Evolutionary conservation across 1,139 yeast genomes (phyloP).

Genomic region (Magnusiomyces suaveolens): DNA sequence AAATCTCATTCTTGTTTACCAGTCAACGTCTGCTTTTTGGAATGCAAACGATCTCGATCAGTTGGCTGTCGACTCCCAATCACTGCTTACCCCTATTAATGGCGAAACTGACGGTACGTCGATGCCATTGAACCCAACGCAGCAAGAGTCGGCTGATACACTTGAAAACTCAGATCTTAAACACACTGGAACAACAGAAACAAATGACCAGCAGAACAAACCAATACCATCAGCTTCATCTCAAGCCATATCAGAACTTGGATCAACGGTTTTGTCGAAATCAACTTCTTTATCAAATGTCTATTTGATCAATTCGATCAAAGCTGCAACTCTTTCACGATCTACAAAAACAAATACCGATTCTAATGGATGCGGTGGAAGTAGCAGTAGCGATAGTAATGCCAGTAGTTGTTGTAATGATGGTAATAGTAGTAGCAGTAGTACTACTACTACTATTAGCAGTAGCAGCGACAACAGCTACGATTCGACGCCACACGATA

Average conservation of each 20-base stretch:
- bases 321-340: background rate
- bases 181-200: background rate
- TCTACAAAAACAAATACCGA: too few relatives aligned
- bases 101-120: background rate
- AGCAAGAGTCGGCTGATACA: background rate
- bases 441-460: background rate
- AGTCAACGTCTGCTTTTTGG: background rate
- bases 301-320: background rate
- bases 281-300: background rate
- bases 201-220: background rate
- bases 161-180: background rate
- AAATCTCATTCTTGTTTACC: conserved; percentile 6
- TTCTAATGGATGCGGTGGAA: too few relatives aligned
- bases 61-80: background rate
- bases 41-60: background rate
- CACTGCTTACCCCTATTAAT: background rate
- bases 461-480: too few relatives aligned
- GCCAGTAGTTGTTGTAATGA: too few relatives aligned
- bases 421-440: too few relatives aligned
- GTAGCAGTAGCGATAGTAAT: background rate
- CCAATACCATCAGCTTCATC: too few relatives aligned
- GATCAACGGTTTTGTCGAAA: too few relatives aligned
- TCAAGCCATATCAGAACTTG: background rate
- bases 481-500: too few relatives aligned
- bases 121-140: background rate